Evolutionary conservation across 768 basidiomycete species (phyloP).

Genomic region (Phylloporus rhodoxanthus): DNA sequence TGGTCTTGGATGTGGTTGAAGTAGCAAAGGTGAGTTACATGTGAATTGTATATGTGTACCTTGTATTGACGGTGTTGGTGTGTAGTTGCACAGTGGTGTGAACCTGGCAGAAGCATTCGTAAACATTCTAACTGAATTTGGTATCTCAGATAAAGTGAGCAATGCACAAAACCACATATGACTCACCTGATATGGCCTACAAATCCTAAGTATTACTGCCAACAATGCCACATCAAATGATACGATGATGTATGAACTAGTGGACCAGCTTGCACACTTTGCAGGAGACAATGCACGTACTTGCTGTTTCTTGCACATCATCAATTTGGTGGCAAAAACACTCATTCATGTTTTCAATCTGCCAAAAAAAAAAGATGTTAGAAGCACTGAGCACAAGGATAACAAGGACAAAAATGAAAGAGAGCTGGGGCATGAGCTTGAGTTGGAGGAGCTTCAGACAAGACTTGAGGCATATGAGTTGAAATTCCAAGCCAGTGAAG

Average conservation of each 20-base stretch:
- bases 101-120: not conserved
- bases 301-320: too few relatives aligned
- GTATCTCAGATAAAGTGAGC: not conserved
- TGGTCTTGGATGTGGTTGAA: slow-evolving; percentile 30
- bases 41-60: too few relatives aligned
- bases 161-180: not conserved
- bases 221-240: not conserved
- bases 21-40: slow-evolving; percentile 13
- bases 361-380: too few relatives aligned
- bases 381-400: too few relatives aligned
- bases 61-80: not conserved
- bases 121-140: not conserved
- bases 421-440: too few relatives aligned
- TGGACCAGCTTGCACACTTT: not conserved
- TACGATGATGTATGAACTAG: not conserved
- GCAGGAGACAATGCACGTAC: not conserved
- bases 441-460: too few relatives aligned
- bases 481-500: too few relatives aligned
- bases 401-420: too few relatives aligned
- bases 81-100: not conserved
- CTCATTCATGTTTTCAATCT: too few relatives aligned
- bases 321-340: too few relatives aligned
- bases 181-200: not conserved
- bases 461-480: too few relatives aligned
- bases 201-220: not conserved